Evolutionary conservation across 2,329 filamentous ascomycete species (phyloP).

Genomic region (Ophiostoma montium): DNA sequence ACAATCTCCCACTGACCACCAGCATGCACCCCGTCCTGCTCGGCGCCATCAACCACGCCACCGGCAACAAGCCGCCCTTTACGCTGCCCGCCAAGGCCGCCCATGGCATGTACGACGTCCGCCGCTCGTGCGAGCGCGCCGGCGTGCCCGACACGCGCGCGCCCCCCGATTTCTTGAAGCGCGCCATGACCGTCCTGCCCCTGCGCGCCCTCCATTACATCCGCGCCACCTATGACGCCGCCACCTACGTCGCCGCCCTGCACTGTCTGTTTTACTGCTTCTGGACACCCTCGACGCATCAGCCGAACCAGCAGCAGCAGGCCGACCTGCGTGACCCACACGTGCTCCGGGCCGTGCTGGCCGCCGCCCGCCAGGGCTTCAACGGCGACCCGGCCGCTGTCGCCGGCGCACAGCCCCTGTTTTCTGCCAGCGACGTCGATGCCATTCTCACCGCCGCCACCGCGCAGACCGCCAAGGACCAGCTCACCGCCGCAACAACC

Average conservation of each 20-base stretch:
- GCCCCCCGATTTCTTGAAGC: slow-evolving; percentile 30
- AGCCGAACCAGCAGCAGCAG: slow-evolving; percentile 19
- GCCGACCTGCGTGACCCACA: slow-evolving; percentile 45
- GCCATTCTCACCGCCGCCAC: slow-evolving; percentile 39
- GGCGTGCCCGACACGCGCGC: slow-evolving; percentile 23
- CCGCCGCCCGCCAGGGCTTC: slow-evolving; percentile 18
- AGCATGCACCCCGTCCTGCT: slow-evolving; percentile 63
- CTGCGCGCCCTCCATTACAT: slow-evolving; percentile 54
- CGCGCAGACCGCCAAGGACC: slow-evolving; percentile 28
- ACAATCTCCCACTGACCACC: slow-evolving; percentile 21
- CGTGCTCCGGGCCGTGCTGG: slow-evolving; percentile 29
- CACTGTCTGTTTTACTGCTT: slow-evolving; percentile 43
- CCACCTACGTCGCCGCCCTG: slow-evolving; percentile 38
- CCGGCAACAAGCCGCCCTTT: slow-evolving; percentile 66
- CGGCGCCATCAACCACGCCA: slow-evolving; percentile 45
- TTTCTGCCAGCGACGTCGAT: slow-evolving; percentile 36
- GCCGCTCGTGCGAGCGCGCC: slow-evolving; percentile 25
- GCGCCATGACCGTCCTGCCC: slow-evolving; percentile 34
- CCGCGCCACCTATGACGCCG: slow-evolving; percentile 38
- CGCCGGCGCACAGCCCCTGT: slow-evolving; percentile 20
- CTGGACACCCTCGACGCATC: slow-evolving; percentile 47
- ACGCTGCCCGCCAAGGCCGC: slow-evolving; percentile 50
- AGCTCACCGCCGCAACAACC: slow-evolving; percentile 41
- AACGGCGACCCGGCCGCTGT: neutral
- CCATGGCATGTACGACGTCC: slow-evolving; percentile 34